Conservation (phyloP, 108 stramenopile genomes). For the Licmophora abbreviata region DNA sequence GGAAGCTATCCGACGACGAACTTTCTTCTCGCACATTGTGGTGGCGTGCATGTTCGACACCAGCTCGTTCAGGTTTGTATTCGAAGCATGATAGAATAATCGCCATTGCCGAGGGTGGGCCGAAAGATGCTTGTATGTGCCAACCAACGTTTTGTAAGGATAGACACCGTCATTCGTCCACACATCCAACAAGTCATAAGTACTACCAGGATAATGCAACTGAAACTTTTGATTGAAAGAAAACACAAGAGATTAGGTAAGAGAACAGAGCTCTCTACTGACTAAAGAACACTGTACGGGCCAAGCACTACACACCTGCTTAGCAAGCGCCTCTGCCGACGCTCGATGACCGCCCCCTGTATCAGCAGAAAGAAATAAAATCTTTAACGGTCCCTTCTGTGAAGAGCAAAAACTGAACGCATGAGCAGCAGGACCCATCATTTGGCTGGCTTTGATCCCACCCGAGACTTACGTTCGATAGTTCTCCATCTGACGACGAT, state of each 20-base stretch:
- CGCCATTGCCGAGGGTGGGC: conserved; percentile 84
- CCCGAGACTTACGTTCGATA: no score
- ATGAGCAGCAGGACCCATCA: no score
- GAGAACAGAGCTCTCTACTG: no score
- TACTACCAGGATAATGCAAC: conserved; percentile 73
- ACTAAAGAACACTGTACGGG: no score
- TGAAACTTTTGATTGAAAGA: conserved; percentile 42
- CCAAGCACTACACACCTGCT: conserved; percentile 21
- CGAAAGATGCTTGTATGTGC: conserved; percentile 76
- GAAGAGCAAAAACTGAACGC: no score
- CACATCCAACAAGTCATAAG: conserved; percentile 84
- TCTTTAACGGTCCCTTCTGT: conserved; percentile 43
- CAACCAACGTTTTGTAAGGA: conserved; percentile 40
- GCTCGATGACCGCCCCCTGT: conserved; percentile 99
- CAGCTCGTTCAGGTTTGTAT: conserved; percentile 44
- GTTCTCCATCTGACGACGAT: background rate
- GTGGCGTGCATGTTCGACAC: conserved; percentile 44
- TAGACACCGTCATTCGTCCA: conserved; percentile 61
- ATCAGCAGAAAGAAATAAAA: conserved; percentile 91
- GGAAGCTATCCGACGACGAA: conserved; percentile 43
- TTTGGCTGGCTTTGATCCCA: no score
- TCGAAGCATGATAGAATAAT: conserved; percentile 71
- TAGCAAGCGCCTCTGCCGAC: conserved; percentile 87
- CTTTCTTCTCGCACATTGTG: conserved; percentile 45
- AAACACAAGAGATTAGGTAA: no score